Base-by-base conservation (phyloP, 2,329 filamentous ascomycete genomes). In the Colletotrichum higginsianum region DNA sequence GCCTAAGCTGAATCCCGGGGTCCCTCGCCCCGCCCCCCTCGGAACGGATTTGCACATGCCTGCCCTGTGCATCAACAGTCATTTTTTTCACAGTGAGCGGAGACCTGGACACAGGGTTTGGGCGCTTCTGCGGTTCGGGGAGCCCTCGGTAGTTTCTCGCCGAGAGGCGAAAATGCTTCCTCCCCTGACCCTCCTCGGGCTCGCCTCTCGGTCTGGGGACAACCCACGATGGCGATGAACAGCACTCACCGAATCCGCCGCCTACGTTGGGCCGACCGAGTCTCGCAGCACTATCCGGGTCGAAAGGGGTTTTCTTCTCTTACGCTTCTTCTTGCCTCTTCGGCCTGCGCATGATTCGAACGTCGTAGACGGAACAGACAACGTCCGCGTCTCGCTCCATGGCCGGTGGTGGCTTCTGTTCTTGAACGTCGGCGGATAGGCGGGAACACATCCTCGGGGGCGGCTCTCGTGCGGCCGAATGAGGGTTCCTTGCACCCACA, bases 391-490 rank as follows among this genome's bases (percentile, higher is more conserved):
- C 57, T 60, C 18, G 57, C 42, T 60, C 30, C 23, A 15, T 50
- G 49, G 42, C 16, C 23, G 16, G 21, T 26, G 23, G n/a, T 18
- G 46, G 18, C 42, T 38, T 30, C 16, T 47, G 55, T 61, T 35
- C 23, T 49, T 49, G 2, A 15, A 38, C n/a, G 15, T 66, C 38
- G 26, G 63, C 72, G 72, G 72, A 72, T 69, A 66, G 46, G n/a
- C 69, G 69, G 72, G 72, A 72, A 72, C 52, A 13, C 40, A 61
- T 69, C 64, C 67, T 56, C 52, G 40, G 7, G 18, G 46, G 69
- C 49, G 35, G 61, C 46, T 40, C 67, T 71, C 66, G 46, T 60
- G 66, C 42, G 30, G 30, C 40, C 16, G 40, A 52, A 56, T 7
- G 42, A 40, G 30, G 35, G 35, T 38, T 38, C 35, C 35, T 38